These are phyloP conservation scores for Suhomyces sp. DNA, from an alignment of 805 yeast species.

Conservation along the genomic window DNA sequence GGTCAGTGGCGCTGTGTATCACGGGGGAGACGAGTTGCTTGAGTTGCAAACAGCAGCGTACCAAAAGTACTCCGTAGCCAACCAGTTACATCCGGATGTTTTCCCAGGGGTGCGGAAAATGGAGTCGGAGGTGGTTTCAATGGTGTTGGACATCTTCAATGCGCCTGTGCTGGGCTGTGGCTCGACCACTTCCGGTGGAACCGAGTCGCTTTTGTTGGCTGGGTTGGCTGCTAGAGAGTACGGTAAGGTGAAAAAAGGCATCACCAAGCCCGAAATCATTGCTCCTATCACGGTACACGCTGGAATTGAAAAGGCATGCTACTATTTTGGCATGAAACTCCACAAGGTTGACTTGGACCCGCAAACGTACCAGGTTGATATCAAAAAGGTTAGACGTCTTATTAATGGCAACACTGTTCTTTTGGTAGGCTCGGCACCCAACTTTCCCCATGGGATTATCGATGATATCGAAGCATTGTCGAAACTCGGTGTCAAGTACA, in stretches of 20 bases:
- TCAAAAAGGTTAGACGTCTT: conserved; percentile 55
- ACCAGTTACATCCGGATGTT: conserved; percentile 95
- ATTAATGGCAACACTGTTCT: conserved; percentile 79
- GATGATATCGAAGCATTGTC: conserved; percentile 82
- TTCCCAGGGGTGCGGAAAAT: conserved; percentile 95
- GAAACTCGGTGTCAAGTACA: conserved; percentile 55
- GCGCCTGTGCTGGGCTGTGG: conserved; percentile 66
- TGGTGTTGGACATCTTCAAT: conserved; percentile 78
- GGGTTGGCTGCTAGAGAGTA: conserved; percentile 85
- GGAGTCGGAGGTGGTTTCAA: conserved; percentile 92
- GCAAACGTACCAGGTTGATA: conserved; percentile 62
- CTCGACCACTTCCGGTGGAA: conserved; percentile 89
- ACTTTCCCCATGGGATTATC: conserved; percentile 93
- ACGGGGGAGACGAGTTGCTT: conserved; percentile 82
- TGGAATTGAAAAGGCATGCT: conserved; percentile 89
- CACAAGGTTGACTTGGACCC: conserved; percentile 78
- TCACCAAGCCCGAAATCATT: conserved; percentile 74
- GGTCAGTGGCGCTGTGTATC: conserved; percentile 94
- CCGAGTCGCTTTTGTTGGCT: conserved; percentile 84
- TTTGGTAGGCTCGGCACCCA: conserved; percentile 92
- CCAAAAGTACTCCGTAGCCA: conserved; percentile 76
- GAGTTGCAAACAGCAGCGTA: conserved; percentile 75
- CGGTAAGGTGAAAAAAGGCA: conserved; percentile 56
- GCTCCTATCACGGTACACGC: conserved; percentile 93
- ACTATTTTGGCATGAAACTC: conserved; percentile 81